Conservation (phyloP, 2,329 filamentous ascomycete genomes). For the Claviceps purpurea region DNA sequence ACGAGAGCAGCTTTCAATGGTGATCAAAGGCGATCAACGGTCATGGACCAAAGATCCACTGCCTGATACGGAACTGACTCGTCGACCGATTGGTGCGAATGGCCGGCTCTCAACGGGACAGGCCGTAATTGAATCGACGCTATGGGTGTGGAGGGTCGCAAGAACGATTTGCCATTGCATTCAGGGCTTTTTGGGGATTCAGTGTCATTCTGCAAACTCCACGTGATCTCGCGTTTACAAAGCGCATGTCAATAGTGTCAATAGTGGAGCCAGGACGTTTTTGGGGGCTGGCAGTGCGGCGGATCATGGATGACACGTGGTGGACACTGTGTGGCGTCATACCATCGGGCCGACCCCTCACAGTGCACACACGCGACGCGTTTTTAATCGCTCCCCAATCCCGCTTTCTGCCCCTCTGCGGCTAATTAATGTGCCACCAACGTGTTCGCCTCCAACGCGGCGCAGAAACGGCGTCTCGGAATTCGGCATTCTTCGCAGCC, state of each 20-base stretch:
- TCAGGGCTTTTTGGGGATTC: too few species aligned
- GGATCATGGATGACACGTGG: too few species aligned
- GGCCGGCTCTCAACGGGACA: not conserved
- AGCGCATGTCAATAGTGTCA: too few species aligned
- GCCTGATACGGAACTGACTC: not conserved
- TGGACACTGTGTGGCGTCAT: too few species aligned
- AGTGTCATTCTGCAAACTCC: too few species aligned
- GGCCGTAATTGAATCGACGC: not conserved
- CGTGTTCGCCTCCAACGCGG: conserved; percentile 8
- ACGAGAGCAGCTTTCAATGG: not conserved
- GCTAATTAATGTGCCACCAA: not conserved
- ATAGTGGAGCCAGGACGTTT: too few species aligned
- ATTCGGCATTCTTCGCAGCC: conserved; percentile 22
- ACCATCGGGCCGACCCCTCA: not conserved
- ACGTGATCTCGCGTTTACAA: too few species aligned
- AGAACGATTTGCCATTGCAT: not conserved
- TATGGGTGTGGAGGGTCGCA: conserved; percentile 1
- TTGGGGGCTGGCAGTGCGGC: too few species aligned
- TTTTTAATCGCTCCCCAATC: not conserved
- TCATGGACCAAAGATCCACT: not conserved
- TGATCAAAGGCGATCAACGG: not conserved
- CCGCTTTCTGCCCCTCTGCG: not conserved
- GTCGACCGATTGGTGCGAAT: conserved; percentile 1
- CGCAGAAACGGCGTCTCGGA: conserved; percentile 18
- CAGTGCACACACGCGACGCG: not conserved